Evolutionary conservation across 495 filamentous ascomycete genomes (phyloP).

Genomic region (Lepraria neglecta): DNA sequence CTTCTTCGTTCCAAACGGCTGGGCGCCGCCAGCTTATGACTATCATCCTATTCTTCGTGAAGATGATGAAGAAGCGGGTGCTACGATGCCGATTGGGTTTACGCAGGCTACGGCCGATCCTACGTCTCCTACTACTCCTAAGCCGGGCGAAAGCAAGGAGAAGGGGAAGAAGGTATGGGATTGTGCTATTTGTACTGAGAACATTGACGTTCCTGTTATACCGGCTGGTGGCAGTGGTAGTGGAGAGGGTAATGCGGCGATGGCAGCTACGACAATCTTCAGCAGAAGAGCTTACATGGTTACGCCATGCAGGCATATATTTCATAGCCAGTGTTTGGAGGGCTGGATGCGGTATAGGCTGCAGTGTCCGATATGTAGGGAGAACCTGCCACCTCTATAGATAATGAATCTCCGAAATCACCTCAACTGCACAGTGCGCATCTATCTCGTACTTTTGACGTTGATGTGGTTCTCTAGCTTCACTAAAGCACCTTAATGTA

Average conservation of each 20-base stretch:
- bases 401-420: neutral
- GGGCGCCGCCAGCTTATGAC: slow-evolving; percentile 81
- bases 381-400: slow-evolving; percentile 68
- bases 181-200: slow-evolving; percentile 91
- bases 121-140: slow-evolving; percentile 27
- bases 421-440: neutral
- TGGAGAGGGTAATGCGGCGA: slow-evolving; percentile 38
- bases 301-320: slow-evolving; percentile 92
- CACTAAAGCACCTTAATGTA: too few species aligned
- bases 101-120: slow-evolving; percentile 35
- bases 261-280: slow-evolving; percentile 63
- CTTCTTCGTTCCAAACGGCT: slow-evolving; percentile 63
- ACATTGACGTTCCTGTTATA: slow-evolving; percentile 80
- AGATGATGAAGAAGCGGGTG: slow-evolving; percentile 66
- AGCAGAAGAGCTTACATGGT: slow-evolving; percentile 87
- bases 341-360: slow-evolving; percentile 92
- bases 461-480: too few species aligned
- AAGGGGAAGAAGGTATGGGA: slow-evolving; percentile 64
- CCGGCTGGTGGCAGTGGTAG: slow-evolving; percentile 45
- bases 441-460: neutral
- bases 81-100: slow-evolving; percentile 64
- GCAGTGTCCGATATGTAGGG: slow-evolving; percentile 93
- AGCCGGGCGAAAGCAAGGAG: slow-evolving; percentile 36
- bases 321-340: slow-evolving; percentile 87
- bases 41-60: slow-evolving; percentile 91